These are phyloP conservation scores for Phytopythium aichiense DNA, from an alignment of 352 stramenopile species.

Conservation along the genomic window DNA sequence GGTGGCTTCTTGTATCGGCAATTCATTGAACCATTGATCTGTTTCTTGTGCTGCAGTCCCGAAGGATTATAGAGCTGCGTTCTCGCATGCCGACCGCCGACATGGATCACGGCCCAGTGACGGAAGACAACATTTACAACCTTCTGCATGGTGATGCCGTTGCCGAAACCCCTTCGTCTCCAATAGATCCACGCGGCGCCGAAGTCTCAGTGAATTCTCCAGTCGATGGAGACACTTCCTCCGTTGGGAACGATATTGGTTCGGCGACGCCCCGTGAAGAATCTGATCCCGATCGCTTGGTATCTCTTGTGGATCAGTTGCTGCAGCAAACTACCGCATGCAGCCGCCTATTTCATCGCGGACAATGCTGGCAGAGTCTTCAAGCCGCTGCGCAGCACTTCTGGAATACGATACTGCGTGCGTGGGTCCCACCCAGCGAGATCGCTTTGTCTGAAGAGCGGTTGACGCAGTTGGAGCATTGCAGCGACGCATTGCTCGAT, in stretches of 20 bases:
- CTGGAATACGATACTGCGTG: slow-evolving; percentile 49
- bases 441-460: slow-evolving; percentile 11
- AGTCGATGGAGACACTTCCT: background rate
- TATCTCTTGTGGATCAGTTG: slow-evolving; percentile 24
- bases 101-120: slow-evolving; percentile 22
- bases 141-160: background rate
- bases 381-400: slow-evolving; percentile 50
- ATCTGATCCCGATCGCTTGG: slow-evolving; percentile 8
- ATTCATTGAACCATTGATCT: background rate
- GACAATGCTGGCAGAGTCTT: slow-evolving; percentile 50
- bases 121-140: slow-evolving; percentile 29
- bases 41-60: slow-evolving; percentile 4
- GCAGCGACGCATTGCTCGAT: slow-evolving; percentile 40
- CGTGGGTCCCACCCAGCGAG: slow-evolving; percentile 44
- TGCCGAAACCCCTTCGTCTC: background rate
- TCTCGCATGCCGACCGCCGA: slow-evolving; percentile 11
- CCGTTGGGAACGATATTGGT: background rate
- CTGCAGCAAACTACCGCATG: slow-evolving; percentile 34
- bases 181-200: background rate
- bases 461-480: slow-evolving; percentile 23
- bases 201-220: background rate
- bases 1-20: background rate
- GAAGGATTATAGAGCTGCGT: slow-evolving; percentile 24
- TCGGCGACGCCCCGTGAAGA: background rate
- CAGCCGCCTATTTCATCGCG: slow-evolving; percentile 41